Evolutionary conservation across 192 early-diverging fungal genomes (phyloP), one percentile per base, ranked within the genome.

Genomic region (Rhizophlyctis rosea): DNA sequence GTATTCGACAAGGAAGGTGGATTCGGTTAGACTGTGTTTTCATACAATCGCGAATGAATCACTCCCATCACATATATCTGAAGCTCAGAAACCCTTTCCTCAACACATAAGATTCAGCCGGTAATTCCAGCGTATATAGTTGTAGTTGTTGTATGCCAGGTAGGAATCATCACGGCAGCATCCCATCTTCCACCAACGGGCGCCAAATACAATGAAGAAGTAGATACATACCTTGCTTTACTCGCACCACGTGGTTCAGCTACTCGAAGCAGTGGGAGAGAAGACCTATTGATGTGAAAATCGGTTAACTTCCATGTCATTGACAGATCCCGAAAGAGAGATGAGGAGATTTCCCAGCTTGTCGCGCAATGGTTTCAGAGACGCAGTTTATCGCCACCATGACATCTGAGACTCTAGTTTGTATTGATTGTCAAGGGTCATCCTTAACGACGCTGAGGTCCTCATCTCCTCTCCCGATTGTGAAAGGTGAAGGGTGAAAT

Each of bases 51-150:
- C 24, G 21, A 5, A 29, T n/a, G 28, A 63, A 13, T 58, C n/a
- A 55, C 35, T 25, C 58, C 5, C 28, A 25, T 5, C 39, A 25
- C 34, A 48, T 55, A n/a, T 47, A 60, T n/a, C n/a, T n/a, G n/a
- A 30, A 36, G 56, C 64, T 66, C 64, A 66, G 64, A n/a, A 59
- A 51, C 56, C 56, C 52, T 56, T 61, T 57, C 50, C 57, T 66
- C 57, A 47, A 66, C 57, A 57, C 49, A 61, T 33, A 47, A 60
- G 57, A 66, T 49, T 66, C 64, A 64, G 57, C 34, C 64, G 64
- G 64, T 66, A 66, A 66, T 66, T 66, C 64, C 64, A 66, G 59
- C 54, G n/a, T n/a, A n/a, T n/a, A n/a, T n/a, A n/a, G n/a, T n/a
- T n/a, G 34, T 59, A 56, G 34, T 29, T 66, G 30, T 29, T 66